Evolutionary conservation across 2,329 filamentous ascomycete genomes (phyloP).

Genomic region (Cytospora piceae): DNA sequence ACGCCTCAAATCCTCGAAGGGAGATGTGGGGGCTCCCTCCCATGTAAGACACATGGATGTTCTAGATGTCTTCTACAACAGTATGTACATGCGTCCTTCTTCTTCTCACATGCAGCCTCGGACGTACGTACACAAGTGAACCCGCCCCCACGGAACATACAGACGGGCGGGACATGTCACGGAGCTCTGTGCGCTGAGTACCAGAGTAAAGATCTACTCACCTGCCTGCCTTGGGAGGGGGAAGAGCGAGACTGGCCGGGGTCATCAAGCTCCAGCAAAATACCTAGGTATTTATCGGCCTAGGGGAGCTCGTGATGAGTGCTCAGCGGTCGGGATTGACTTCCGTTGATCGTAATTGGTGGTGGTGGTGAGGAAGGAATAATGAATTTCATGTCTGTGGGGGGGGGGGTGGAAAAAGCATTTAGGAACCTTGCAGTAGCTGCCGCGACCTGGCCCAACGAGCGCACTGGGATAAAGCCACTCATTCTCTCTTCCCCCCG

Average conservation of each 20-base stretch:
- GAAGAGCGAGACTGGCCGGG: background rate
- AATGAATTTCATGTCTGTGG: background rate
- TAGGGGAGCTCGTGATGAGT: too few species aligned
- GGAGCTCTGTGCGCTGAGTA: background rate
- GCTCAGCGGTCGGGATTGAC: too few species aligned
- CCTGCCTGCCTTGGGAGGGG: background rate
- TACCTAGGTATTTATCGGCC: too few species aligned
- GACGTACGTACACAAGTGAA: background rate
- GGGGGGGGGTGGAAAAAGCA: conserved; percentile 1
- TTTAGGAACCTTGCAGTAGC: conserved; percentile 19
- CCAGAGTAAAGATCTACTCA: background rate
- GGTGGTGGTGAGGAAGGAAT: background rate
- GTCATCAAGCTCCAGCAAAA: background rate
- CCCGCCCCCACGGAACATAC: background rate
- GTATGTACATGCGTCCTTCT: background rate
- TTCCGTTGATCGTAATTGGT: background rate
- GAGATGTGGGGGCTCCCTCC: background rate
- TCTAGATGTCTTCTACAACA: conserved; percentile 2
- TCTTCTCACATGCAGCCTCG: background rate
- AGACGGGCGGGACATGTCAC: background rate
- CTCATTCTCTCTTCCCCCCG: background rate
- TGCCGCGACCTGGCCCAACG: background rate
- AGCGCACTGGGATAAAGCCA: background rate
- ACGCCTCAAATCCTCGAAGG: background rate
- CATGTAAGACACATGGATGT: background rate